These are phyloP conservation scores for Staphylotrichum tortipilum DNA, from an alignment of 495 filamentous ascomycete species.

Conservation along the genomic window DNA sequence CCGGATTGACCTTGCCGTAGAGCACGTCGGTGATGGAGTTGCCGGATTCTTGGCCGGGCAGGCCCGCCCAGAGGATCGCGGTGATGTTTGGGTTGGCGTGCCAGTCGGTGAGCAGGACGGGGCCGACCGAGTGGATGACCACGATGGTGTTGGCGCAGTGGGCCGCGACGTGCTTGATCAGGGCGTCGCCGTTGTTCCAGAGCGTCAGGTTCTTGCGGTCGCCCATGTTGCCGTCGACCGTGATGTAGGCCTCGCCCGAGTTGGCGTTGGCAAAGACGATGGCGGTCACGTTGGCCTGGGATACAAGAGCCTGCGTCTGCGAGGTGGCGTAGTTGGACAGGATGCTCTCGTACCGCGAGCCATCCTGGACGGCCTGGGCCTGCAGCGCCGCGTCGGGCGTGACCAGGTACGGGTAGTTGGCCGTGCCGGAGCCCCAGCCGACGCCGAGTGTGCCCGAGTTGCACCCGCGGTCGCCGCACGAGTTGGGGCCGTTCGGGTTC, in stretches of 20 bases:
- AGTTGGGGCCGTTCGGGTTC: conserved; percentile 74
- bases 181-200: conserved; percentile 70
- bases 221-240: conserved; percentile 73
- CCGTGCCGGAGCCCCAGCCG: conserved; percentile 88
- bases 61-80: conserved; percentile 85
- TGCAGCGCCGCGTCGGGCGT: conserved; percentile 82
- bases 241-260: conserved; percentile 80
- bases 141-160: conserved; percentile 87
- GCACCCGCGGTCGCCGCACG: conserved; percentile 75
- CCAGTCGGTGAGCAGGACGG: conserved; percentile 70
- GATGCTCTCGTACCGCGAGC: conserved; percentile 60
- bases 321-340: conserved; percentile 60
- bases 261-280: conserved; percentile 88
- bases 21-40: conserved; percentile 87
- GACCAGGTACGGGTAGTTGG: conserved; percentile 85
- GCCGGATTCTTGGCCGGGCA: conserved; percentile 88
- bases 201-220: conserved; percentile 91
- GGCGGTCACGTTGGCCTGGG: conserved; percentile 56
- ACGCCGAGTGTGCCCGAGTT: conserved; percentile 81
- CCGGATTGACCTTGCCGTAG: conserved; percentile 81
- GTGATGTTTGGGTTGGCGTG: conserved; percentile 85
- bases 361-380: conserved; percentile 54
- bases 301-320: conserved; percentile 51
- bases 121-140: conserved; percentile 76
- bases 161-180: conserved; percentile 69